Evolutionary conservation across 202 grass and related monocot genomes (phyloP).

Genomic region (Schoenoplectus triqueter): DNA sequence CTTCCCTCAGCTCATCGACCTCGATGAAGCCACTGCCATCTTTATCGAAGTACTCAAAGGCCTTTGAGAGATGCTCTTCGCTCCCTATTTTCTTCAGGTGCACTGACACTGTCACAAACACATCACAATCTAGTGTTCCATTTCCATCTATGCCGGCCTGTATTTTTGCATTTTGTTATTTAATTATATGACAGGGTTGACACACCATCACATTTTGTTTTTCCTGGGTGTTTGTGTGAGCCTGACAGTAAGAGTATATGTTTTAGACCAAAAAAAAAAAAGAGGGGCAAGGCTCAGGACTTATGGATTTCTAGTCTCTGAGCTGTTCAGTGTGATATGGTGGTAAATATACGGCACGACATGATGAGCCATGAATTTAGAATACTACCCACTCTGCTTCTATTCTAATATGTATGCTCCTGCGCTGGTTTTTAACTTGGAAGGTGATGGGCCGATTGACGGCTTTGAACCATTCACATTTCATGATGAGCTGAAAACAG

Average conservation of each 20-base stretch:
- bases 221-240: background rate
- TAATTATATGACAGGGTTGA: background rate
- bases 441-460: too few relatives aligned
- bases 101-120: constrained; percentile 87
- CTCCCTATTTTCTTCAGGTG: constrained; percentile 87
- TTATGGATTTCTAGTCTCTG: background rate
- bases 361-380: too few relatives aligned
- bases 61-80: constrained; percentile 74
- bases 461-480: too few relatives aligned
- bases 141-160: constrained; percentile 81
- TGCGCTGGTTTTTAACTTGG: too few relatives aligned
- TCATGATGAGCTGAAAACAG: too few relatives aligned
- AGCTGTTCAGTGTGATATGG: background rate
- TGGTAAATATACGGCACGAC: background rate
- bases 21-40: constrained; percentile 81
- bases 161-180: constrained; percentile 6
- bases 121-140: constrained; percentile 75
- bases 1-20: constrained; percentile 79
- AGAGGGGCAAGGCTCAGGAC: background rate
- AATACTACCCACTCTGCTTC: too few relatives aligned
- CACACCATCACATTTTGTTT: background rate
- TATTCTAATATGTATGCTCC: too few relatives aligned
- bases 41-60: constrained; percentile 90
- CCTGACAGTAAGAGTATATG: background rate
- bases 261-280: background rate